Evolutionary conservation across 768 basidiomycete species (phyloP).

Genomic region (Kwoniella mangroviensis): DNA sequence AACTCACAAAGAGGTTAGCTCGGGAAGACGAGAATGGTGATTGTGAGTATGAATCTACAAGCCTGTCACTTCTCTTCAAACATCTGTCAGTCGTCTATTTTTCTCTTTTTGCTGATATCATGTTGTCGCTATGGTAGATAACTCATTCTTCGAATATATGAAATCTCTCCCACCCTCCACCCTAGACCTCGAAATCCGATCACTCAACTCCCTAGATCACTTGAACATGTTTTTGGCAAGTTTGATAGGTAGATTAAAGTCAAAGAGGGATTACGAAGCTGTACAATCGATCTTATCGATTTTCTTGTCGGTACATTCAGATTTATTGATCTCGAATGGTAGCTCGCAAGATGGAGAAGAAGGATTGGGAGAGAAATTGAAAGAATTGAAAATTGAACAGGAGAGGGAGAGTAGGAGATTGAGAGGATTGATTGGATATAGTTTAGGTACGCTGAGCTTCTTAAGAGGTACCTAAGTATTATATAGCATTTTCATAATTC

Average conservation of each 20-base stretch:
- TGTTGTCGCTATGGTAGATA: conserved; percentile 63
- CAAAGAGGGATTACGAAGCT: conserved; percentile 91
- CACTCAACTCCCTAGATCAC: conserved; percentile 69
- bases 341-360: conserved; percentile 20
- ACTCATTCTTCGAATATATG: conserved; percentile 78
- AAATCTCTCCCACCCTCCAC: conserved; percentile 89
- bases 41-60: conserved; percentile 64
- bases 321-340: conserved; percentile 69
- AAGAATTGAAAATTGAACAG: conserved; percentile 70
- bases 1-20: conserved; percentile 71
- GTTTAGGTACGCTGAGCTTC: conserved; percentile 58
- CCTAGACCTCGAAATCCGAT: conserved; percentile 86
- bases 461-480: conserved; percentile 38
- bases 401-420: conserved; percentile 76
- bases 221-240: conserved; percentile 74
- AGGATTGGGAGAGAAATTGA: conserved; percentile 68
- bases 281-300: conserved; percentile 85
- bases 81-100: background rate
- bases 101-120: background rate
- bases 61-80: background rate
- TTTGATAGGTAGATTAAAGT: conserved; percentile 71
- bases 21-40: conserved; percentile 66
- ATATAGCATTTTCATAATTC: background rate
- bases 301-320: conserved; percentile 82
- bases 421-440: conserved; percentile 57